Percentiles rank a stretch among this genome's conserved stretches.
Conservation (phyloP, 78 protist species). For the Dictyostelium intermedium region DNA sequence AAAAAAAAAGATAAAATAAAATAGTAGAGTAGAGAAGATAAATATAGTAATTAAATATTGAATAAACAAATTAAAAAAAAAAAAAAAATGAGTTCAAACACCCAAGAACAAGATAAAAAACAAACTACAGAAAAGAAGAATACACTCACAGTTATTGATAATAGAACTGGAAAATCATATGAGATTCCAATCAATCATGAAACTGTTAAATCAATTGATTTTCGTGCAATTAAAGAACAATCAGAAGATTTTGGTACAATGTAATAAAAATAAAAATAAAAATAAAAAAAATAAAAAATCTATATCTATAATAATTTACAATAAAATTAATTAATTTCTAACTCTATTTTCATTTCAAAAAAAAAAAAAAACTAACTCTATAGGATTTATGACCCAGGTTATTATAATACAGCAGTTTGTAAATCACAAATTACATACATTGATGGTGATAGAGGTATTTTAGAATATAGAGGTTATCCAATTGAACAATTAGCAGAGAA, state of each 20-base stretch:
- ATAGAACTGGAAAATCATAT: conserved; percentile 68
- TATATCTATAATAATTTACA: no score
- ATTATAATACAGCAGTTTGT: conserved; percentile 72
- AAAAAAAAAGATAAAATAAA: no score
- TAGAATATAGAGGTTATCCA: conserved; percentile 82
- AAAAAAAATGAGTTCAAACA: neutral
- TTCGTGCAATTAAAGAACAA: conserved; percentile 50
- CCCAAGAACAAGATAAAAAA: neutral
- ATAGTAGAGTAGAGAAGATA: no score
- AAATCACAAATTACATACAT: conserved; percentile 71
- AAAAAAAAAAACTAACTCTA: neutral
- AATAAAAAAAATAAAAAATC: neutral
- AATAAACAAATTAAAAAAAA: neutral
- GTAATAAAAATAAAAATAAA: neutral
- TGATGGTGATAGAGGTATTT: conserved; percentile 83
- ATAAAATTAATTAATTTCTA: no score
- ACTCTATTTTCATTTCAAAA: no score
- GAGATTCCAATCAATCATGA: conserved; percentile 53
- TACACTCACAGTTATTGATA: conserved; percentile 64
- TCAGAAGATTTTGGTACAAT: conserved; percentile 68
- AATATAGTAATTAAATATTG: no score
- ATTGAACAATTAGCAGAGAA: conserved; percentile 84
- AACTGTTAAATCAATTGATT: conserved; percentile 55
- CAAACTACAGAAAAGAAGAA: conserved; percentile 1
- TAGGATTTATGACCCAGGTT: conserved; percentile 85